A percentile compares a stretch with the other conserved stretches of the same genome.
Conservation (phyloP, 257 asterid genomes). For the Gentiana macrophylla region DNA sequence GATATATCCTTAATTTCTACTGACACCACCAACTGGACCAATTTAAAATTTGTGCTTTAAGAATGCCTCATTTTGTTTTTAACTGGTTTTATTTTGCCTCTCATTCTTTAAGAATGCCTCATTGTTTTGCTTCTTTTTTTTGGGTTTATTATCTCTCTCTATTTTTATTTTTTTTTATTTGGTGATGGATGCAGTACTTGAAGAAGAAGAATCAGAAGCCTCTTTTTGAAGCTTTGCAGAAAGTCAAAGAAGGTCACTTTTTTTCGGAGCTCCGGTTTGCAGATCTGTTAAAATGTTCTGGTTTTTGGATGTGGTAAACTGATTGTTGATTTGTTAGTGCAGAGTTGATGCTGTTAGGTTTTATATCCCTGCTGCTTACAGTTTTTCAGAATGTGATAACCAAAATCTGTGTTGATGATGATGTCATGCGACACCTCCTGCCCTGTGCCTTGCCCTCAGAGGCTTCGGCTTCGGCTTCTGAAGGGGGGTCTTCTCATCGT, state of each 20-base stretch:
- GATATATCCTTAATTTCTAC: too few species aligned
- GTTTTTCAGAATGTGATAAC: conserved; percentile 26
- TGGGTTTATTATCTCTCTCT: neutral
- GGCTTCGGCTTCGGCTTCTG: conserved; percentile 13
- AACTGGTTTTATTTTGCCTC: too few species aligned
- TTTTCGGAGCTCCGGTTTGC: too few species aligned
- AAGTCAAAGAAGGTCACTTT: conserved; percentile 32
- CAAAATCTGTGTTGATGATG: conserved; percentile 23
- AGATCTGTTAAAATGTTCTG: too few species aligned
- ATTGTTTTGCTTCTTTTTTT: neutral
- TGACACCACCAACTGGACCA: too few species aligned
- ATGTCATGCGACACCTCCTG: conserved; percentile 22
- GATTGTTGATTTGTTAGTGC: conserved; percentile 11
- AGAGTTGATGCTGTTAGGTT: conserved; percentile 47
- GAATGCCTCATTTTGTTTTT: too few species aligned
- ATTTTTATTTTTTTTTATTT: conserved; percentile 2
- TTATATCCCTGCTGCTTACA: conserved; percentile 33
- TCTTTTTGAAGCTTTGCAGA: conserved; percentile 36
- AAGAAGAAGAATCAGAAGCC: conserved; percentile 36
- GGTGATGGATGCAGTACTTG: conserved; percentile 24
- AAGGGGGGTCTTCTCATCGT: conserved; percentile 14
- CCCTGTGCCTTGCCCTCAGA: conserved; percentile 19
- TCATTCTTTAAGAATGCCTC: too few species aligned
- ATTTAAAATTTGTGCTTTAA: too few species aligned
- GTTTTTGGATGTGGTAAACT: neutral